Percentiles rank a stretch among this genome's conserved stretches.
These are phyloP conservation scores for Coemansia nantahalensis DNA, from an alignment of 192 early-diverging fungal species.

Conservation along the genomic window DNA sequence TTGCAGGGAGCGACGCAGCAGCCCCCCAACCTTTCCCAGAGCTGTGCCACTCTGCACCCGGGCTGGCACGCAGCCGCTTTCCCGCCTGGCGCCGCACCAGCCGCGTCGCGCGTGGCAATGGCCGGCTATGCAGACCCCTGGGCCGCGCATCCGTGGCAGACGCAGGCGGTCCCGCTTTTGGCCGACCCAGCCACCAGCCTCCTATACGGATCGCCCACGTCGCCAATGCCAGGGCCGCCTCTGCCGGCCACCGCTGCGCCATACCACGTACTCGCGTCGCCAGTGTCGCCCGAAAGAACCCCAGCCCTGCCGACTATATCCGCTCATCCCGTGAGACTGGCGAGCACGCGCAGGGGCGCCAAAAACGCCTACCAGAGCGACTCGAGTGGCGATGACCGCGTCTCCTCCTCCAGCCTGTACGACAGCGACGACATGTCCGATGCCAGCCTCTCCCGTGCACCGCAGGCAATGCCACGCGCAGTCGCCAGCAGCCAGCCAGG, in stretches of 20 bases:
- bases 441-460: conserved; percentile 26
- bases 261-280: neutral
- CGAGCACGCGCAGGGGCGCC: conserved; percentile 12
- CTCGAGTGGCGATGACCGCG: conserved; percentile 17
- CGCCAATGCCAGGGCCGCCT: too few relatives aligned
- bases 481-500: neutral
- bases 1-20: neutral
- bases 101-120: conserved; percentile 3
- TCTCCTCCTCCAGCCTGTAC: conserved; percentile 2
- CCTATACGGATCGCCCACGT: too few relatives aligned
- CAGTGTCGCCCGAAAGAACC: too few relatives aligned
- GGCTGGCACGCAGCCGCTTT: neutral
- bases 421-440: conserved; percentile 20
- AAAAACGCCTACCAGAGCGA: conserved; percentile 49
- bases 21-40: conserved; percentile 1
- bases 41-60: neutral
- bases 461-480: too few relatives aligned
- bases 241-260: neutral
- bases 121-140: neutral
- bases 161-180: conserved; percentile 7
- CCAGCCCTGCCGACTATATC: neutral
- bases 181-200: conserved; percentile 12
- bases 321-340: conserved; percentile 46
- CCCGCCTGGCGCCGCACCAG: neutral
- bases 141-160: neutral